phyloP scores from a whole-genome alignment of 352 stramenopile species.

The Globisporangium echinulatum region DNA sequence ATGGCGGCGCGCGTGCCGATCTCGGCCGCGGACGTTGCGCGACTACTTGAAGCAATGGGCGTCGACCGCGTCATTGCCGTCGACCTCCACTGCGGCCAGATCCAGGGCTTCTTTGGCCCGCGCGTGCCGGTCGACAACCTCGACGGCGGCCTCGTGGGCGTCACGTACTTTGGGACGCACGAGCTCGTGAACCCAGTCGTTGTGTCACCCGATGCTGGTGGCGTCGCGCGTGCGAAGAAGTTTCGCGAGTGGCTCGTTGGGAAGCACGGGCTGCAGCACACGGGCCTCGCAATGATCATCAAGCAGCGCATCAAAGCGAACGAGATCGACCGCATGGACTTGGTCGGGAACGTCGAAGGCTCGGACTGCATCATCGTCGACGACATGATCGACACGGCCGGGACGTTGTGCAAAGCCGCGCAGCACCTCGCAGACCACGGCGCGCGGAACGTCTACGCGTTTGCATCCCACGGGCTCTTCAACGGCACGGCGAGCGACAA shows the following conservation, averaged over 20 bases:
- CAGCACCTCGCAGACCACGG: conserved; percentile 95
- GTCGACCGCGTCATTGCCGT: conserved; percentile 86
- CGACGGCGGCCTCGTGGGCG: conserved; percentile 91
- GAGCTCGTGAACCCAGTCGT: conserved; percentile 99
- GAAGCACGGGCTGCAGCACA: conserved; percentile 96
- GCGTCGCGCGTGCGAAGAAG: conserved; percentile 99
- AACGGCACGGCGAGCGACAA: conserved; percentile 87
- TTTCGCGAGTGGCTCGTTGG: conserved; percentile 98
- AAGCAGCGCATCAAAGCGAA: conserved; percentile 98
- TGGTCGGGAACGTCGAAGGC: conserved; percentile 97
- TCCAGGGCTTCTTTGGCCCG: conserved; percentile 98
- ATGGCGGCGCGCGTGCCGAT: conserved; percentile 97
- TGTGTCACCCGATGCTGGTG: conserved; percentile 98
- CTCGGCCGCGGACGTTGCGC: conserved; percentile 87
- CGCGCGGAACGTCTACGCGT: conserved; percentile 97
- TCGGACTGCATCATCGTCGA: conserved; percentile 99
- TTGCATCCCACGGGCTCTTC: conserved; percentile 98
- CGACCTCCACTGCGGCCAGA: conserved; percentile 85
- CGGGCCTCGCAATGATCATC: conserved; percentile 99
- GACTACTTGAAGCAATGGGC: conserved; percentile 82
- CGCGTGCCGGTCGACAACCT: conserved; percentile 99
- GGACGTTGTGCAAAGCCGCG: conserved; percentile 97
- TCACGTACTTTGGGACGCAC: conserved; percentile 94
- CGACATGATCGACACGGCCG: conserved; percentile 99
- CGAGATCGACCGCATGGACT: conserved; percentile 98